A percentile compares a stretch with the other conserved stretches of the same genome.
Conservation (phyloP, 2,329 filamentous ascomycete species). For the Helotiales sp. region DNA sequence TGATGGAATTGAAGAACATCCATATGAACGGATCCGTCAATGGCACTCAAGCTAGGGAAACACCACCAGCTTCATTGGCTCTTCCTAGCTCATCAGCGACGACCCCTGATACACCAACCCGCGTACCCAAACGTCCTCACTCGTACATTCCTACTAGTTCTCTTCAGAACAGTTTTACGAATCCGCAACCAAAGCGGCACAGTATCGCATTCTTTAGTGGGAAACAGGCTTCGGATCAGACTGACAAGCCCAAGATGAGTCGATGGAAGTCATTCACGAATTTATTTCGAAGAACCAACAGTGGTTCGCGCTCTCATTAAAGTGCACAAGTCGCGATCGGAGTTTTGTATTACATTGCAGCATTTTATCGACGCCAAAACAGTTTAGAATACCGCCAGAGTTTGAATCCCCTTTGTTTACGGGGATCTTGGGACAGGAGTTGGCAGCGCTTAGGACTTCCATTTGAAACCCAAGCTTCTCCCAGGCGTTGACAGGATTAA, state of each 20-base stretch:
- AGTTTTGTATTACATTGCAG: slow-evolving; percentile 3
- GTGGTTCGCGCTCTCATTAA: not conserved
- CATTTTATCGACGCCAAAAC: slow-evolving; percentile 13
- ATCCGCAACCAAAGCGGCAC: slow-evolving; percentile 19
- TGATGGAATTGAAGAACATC: slow-evolving; percentile 11
- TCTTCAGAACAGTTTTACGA: slow-evolving; percentile 26
- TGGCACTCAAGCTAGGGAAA: slow-evolving; percentile 10
- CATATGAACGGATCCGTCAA: slow-evolving; percentile 16
- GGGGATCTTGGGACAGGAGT: slow-evolving; percentile 7
- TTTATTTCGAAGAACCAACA: slow-evolving; percentile 34
- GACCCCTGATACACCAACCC: slow-evolving; percentile 34
- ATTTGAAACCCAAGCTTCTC: not conserved
- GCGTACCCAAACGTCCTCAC: slow-evolving; percentile 30
- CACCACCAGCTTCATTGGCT: not conserved
- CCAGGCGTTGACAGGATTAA: not conserved
- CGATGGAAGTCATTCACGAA: slow-evolving; percentile 40
- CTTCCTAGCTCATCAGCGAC: slow-evolving; percentile 23
- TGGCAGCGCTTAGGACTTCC: not conserved
- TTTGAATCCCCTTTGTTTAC: slow-evolving; percentile 12
- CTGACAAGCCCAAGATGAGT: slow-evolving; percentile 32
- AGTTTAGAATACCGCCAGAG: slow-evolving; percentile 13
- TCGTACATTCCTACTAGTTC: slow-evolving; percentile 34
- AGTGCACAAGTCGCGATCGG: not conserved
- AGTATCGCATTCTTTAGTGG: slow-evolving; percentile 19
- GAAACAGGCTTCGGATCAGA: slow-evolving; percentile 4